Base-by-base conservation (phyloP, 208 protist genomes). In the Trypanosoma melophagium region DNA sequence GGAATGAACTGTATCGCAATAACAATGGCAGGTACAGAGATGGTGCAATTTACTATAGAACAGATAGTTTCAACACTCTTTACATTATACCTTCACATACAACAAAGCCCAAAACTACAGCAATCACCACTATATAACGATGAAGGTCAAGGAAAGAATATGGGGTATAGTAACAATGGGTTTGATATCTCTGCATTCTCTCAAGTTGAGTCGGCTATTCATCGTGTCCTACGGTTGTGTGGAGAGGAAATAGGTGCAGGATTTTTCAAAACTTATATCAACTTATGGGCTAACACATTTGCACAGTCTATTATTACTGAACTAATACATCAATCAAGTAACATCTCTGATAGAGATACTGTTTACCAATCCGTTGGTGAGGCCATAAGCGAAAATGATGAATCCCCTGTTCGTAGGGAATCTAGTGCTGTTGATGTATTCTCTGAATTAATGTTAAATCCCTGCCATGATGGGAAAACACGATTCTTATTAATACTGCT, bases 21-120 rank as follows among this genome's bases (percentile, higher is more conserved):
- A 21, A 47, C 14, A 25, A 17, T 41, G 3, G n/a, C 12, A 3
- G 5, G 2, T 50, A 31, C 24, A 7, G 59, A 44, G 14, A 21
- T 35, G 7, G 40, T 73, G 19, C 59, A 35, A 25, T 17, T 44
- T 3, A 58, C 42, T 49, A 66, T 66, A 40, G 3, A 31, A 19
- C 59, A 25, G 0, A 41, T 73, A 61, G 50, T 73, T n/a, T 50
- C 67, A 42, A 60, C 50, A 21, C 25, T 73, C 9, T 73, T 44
- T 45, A 60, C 28, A 14, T 35, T 64, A 35, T 28, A 73, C 47
- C 51, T 16, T 38, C 13, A n/a, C 17, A 47, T 25, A 7, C 45
- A 38, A 21, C 2, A 41, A 45, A 14, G 3, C 28, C 28, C 1
- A 5, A 35, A 35, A 35, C 28, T 35, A 35, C 28, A 35, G 28